Evolutionary conservation across 1,139 yeast genomes (phyloP).

Genomic region (Yamadazyma songkhlaensis): DNA sequence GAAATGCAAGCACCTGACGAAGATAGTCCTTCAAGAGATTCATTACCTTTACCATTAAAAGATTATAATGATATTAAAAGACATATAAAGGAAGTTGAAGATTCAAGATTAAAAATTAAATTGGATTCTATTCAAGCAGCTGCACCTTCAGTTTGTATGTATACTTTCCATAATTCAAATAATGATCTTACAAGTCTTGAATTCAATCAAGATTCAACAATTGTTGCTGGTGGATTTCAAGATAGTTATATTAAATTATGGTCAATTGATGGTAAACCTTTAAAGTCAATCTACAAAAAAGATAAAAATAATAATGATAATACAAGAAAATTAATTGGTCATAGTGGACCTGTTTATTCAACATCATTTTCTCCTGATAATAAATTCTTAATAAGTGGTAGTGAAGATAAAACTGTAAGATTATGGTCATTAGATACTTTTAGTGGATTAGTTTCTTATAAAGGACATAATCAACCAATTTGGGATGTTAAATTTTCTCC

Average conservation of each 20-base stretch:
- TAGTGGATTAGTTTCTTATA: constrained; percentile 86
- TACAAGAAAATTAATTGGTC: constrained; percentile 77
- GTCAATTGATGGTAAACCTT: constrained; percentile 88
- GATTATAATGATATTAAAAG: constrained; percentile 76
- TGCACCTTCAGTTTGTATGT: constrained; percentile 96
- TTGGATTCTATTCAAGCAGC: constrained; percentile 64
- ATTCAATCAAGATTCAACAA: constrained; percentile 81
- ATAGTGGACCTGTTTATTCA: constrained; percentile 92
- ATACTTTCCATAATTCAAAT: constrained; percentile 94
- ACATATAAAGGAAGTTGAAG: constrained; percentile 76
- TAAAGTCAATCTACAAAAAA: constrained; percentile 61
- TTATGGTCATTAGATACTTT: constrained; percentile 94
- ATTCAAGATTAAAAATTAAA: constrained; percentile 71
- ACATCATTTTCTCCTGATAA: constrained; percentile 89
- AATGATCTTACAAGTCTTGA: constrained; percentile 81
- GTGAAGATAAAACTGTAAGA: constrained; percentile 90
- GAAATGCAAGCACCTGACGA: constrained; percentile 48
- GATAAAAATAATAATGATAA: constrained; percentile 52
- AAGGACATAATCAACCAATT: constrained; percentile 94
- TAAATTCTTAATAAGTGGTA: constrained; percentile 72
- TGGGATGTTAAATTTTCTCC: constrained; percentile 98
- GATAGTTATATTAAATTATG: constrained; percentile 88
- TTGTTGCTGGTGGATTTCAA: constrained; percentile 92
- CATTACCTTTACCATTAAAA: constrained; percentile 81
- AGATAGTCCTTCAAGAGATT: constrained; percentile 73